These are phyloP conservation scores for Pezicula carpinea DNA, from an alignment of 2,329 filamentous ascomycete genomes.

Conservation along the genomic window DNA sequence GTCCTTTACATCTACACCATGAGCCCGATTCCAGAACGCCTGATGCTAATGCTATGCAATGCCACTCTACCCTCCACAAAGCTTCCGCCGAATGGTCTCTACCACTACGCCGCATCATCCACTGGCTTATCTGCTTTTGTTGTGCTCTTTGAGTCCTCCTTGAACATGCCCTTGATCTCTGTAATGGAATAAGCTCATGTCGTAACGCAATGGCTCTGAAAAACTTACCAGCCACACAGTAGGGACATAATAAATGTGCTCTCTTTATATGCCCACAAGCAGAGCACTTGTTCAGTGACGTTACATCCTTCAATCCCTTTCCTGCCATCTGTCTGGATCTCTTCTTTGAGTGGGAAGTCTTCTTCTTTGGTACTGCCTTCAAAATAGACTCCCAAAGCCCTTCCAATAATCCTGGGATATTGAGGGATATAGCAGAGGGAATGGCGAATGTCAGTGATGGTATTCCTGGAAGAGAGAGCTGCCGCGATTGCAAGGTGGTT, in stretches of 20 bases:
- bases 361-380: conserved; percentile 95
- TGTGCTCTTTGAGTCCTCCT: conserved; percentile 9
- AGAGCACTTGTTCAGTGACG: conserved; percentile 80
- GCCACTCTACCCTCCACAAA: conserved; percentile 1
- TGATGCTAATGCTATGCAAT: conserved; percentile 17
- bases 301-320: conserved; percentile 90
- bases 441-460: conserved; percentile 53
- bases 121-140: conserved; percentile 3
- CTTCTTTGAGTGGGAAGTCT: conserved; percentile 95
- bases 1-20: conserved; percentile 1
- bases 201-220: neutral
- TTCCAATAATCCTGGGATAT: conserved; percentile 64
- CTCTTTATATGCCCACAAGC: conserved; percentile 85
- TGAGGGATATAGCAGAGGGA: conserved; percentile 53
- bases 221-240: conserved; percentile 75
- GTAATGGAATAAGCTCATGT: conserved; percentile 9
- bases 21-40: conserved; percentile 14
- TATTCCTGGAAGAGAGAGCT: conserved; percentile 43
- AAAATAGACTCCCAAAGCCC: conserved; percentile 92
- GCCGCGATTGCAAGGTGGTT: conserved; percentile 39
- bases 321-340: conserved; percentile 90
- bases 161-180: conserved; percentile 29
- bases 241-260: conserved; percentile 81
- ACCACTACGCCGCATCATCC: neutral
- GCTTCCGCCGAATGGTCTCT: neutral